These are phyloP conservation scores for Monilinia vaccinii-corymbosi DNA, from an alignment of 2,329 filamentous ascomycete species.

Conservation along the genomic window DNA sequence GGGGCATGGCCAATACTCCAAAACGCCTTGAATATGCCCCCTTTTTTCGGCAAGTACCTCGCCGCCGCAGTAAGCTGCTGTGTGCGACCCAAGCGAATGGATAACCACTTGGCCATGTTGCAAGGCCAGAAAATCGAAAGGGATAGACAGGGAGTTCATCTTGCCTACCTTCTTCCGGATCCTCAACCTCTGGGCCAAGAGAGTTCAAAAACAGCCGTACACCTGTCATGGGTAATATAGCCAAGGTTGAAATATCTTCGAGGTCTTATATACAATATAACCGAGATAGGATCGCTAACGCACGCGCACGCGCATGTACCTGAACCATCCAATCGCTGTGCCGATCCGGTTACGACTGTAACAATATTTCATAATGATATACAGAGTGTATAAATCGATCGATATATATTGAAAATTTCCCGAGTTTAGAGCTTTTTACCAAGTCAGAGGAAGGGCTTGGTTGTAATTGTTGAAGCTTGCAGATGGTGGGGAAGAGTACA, in stretches of 20 bases:
- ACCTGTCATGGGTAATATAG: conserved; percentile 5
- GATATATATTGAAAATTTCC: too few relatives aligned
- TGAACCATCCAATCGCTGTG: too few relatives aligned
- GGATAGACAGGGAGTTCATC: neutral
- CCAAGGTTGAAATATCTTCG: neutral
- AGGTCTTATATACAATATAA: too few relatives aligned
- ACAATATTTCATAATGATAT: too few relatives aligned
- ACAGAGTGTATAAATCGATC: too few relatives aligned
- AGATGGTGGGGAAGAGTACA: too few relatives aligned
- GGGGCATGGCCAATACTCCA: neutral
- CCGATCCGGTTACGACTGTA: too few relatives aligned
- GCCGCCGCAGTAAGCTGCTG: neutral
- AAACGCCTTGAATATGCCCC: neutral
- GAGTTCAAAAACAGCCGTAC: conserved; percentile 32
- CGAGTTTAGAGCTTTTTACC: too few relatives aligned
- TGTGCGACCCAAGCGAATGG: neutral
- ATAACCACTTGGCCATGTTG: conserved; percentile 1
- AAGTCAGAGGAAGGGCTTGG: too few relatives aligned
- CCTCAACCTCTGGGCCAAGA: conserved; percentile 42
- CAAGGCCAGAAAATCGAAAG: neutral
- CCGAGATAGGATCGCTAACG: too few relatives aligned
- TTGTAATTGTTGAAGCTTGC: too few relatives aligned
- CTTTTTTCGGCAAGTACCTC: neutral
- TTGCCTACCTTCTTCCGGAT: conserved; percentile 49
- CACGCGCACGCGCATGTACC: too few relatives aligned